These are phyloP conservation scores for Salix viminalis DNA, from an alignment of 345 rosid species.

Conservation along the genomic window DNA sequence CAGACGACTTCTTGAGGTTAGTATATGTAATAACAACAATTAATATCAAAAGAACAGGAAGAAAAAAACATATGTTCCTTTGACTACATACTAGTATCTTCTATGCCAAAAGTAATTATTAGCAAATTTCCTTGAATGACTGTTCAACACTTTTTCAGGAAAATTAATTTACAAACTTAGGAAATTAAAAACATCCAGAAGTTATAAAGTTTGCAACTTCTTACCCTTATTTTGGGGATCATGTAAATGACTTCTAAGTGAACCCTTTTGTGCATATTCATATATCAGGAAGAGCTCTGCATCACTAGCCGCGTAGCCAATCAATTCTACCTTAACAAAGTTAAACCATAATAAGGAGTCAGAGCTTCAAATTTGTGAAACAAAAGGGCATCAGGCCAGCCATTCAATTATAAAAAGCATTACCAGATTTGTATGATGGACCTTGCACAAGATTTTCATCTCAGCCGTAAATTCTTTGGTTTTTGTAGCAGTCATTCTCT, in stretches of 20 bases:
- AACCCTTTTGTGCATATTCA: constrained; percentile 89
- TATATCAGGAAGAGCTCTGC: constrained; percentile 83
- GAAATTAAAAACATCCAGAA: neutral
- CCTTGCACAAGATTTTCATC: constrained; percentile 90
- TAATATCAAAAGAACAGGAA: neutral
- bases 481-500: constrained; percentile 90
- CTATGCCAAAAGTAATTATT: neutral
- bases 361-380: constrained; percentile 12
- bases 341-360: constrained; percentile 40
- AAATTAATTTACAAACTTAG: neutral
- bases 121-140: neutral
- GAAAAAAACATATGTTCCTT: neutral
- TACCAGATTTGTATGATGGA: constrained; percentile 98
- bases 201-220: neutral
- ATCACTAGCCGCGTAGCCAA: constrained; percentile 76
- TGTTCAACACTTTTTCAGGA: neutral
- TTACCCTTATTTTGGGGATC: constrained; percentile 90
- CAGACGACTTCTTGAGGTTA: too few species aligned
- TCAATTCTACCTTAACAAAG: constrained; percentile 81
- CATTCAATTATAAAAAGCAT: constrained; percentile 11
- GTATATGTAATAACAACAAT: neutral
- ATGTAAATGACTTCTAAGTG: constrained; percentile 76
- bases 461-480: constrained; percentile 93
- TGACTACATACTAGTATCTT: neutral
- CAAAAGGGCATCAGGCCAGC: neutral